Evolutionary conservation across 495 filamentous ascomycete genomes (phyloP).

Genomic region (Acidomyces sp.): DNA sequence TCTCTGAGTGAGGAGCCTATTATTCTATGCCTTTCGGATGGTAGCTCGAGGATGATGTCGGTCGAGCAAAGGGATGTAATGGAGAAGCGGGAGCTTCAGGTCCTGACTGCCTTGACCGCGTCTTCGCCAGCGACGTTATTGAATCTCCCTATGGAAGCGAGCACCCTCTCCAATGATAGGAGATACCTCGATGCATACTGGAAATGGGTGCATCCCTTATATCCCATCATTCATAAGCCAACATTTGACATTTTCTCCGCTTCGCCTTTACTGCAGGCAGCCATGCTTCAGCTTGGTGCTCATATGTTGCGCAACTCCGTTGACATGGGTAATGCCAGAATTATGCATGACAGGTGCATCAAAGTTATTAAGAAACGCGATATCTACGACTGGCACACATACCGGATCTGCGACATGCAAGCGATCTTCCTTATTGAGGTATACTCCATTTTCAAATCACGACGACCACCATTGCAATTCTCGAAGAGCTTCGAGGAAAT

Average conservation of each 20-base stretch:
- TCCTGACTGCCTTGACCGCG: neutral
- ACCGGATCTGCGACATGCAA: constrained; percentile 26
- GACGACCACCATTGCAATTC: constrained; percentile 22
- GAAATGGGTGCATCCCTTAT: constrained; percentile 31
- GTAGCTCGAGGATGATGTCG: constrained; percentile 1
- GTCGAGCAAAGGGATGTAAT: constrained; percentile 11
- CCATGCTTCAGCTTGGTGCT: constrained; percentile 33
- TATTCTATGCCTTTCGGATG: neutral
- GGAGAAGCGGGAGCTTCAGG: constrained; percentile 7
- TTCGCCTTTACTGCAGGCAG: constrained; percentile 29
- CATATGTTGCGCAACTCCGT: constrained; percentile 27
- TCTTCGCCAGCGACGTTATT: neutral
- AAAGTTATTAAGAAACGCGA: constrained; percentile 28
- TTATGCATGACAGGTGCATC: constrained; percentile 29
- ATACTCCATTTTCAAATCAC: constrained; percentile 25
- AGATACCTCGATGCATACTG: constrained; percentile 34
- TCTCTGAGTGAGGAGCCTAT: constrained; percentile 3
- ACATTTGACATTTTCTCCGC: constrained; percentile 24
- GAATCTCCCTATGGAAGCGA: neutral
- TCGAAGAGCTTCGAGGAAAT: constrained; percentile 23
- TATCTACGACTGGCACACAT: constrained; percentile 16
- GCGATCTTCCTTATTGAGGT: constrained; percentile 25
- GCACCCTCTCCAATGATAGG: constrained; percentile 11
- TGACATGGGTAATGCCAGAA: constrained; percentile 27
- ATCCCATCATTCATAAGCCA: constrained; percentile 32